These are phyloP conservation scores for Cicer pinnatifidum DNA, from an alignment of 306 rosid species.

Conservation along the genomic window DNA sequence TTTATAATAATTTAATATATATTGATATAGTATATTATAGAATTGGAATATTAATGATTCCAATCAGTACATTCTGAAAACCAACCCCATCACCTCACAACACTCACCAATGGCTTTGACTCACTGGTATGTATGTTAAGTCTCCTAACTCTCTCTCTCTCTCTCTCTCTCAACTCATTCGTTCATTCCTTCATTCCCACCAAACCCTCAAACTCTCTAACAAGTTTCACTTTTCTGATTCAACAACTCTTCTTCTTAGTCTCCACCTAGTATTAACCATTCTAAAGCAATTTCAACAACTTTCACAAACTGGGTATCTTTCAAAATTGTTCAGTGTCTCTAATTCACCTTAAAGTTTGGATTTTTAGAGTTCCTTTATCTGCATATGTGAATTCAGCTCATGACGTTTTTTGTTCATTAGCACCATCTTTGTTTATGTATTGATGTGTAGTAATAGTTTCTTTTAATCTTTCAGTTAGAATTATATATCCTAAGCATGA, in stretches of 20 bases:
- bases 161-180: not conserved
- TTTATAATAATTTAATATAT: too few relatives aligned
- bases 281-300: not conserved
- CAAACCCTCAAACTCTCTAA: constrained; percentile 17
- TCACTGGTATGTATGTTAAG: constrained; percentile 5
- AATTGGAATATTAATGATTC: constrained; percentile 26
- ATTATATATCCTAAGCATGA: constrained; percentile 10
- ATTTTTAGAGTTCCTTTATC: constrained; percentile 38
- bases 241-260: not conserved
- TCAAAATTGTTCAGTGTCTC: constrained; percentile 28
- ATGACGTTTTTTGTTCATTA: constrained; percentile 31
- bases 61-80: constrained; percentile 12
- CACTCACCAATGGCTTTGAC: constrained; percentile 24
- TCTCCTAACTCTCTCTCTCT: constrained; percentile 4
- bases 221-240: not conserved
- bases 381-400: not conserved
- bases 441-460: not conserved
- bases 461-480: constrained; percentile 22
- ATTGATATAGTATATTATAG: too few relatives aligned
- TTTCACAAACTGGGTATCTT: constrained; percentile 45
- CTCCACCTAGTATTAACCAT: constrained; percentile 27
- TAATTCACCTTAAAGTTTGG: constrained; percentile 44
- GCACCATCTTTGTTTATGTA: constrained; percentile 29
- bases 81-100: not conserved
- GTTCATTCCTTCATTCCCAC: not conserved